Percentiles rank a stretch among this genome's conserved stretches.
These are phyloP conservation scores for Gossypium gossypioides DNA, from an alignment of 441 rosid genomes.

Conservation along the genomic window DNA sequence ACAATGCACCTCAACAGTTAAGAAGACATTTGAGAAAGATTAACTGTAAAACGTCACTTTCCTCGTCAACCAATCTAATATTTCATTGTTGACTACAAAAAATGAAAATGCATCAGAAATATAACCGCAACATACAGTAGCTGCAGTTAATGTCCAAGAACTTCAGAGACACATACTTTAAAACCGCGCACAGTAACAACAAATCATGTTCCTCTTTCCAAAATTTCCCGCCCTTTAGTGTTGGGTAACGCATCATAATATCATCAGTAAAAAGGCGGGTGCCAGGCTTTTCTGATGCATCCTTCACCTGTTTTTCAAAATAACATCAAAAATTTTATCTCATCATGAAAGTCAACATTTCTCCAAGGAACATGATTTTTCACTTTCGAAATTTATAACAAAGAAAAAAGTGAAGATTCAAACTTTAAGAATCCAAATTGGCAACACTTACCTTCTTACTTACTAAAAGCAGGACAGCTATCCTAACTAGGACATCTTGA, in stretches of 20 bases:
- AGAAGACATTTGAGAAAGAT: not conserved
- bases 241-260: conserved; percentile 59
- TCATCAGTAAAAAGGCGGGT: conserved; percentile 52
- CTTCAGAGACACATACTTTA: conserved; percentile 48
- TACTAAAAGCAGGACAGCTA: conserved; percentile 55
- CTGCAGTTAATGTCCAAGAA: not conserved
- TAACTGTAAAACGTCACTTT: not conserved
- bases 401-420: not conserved
- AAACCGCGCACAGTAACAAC: conserved; percentile 60
- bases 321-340: not conserved
- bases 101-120: not conserved
- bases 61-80: not conserved
- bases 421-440: not conserved
- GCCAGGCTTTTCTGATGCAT: conserved; percentile 46
- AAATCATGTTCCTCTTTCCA: conserved; percentile 95
- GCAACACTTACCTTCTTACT: conserved; percentile 59
- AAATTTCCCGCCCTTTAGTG: conserved; percentile 64
- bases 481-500: conserved; percentile 78
- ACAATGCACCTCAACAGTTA: not conserved
- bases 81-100: conserved; percentile 4
- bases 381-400: not conserved
- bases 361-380: not conserved
- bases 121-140: not conserved
- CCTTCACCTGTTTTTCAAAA: conserved; percentile 43
- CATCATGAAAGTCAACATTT: not conserved